Evolutionary conservation across 2,329 filamentous ascomycete genomes (phyloP).

Genomic region (Sclerotinia glacialis): DNA sequence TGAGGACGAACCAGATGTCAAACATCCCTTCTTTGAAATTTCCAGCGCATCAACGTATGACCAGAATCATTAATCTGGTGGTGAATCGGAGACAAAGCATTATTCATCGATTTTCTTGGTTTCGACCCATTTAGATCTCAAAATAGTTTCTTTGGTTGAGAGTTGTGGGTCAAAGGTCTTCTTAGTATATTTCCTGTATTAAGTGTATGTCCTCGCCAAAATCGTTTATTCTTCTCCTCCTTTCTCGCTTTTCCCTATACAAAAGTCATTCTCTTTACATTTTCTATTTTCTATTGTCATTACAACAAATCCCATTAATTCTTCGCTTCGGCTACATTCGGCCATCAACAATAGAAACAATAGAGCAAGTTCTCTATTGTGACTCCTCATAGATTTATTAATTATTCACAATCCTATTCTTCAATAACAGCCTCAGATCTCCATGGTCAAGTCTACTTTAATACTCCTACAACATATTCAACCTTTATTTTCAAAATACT

Average conservation of each 20-base stretch:
- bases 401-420: conserved; percentile 15
- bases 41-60: not conserved
- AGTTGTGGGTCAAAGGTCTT: not conserved
- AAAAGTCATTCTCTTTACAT: conserved; percentile 9
- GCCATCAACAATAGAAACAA: conserved; percentile 16
- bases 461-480: conserved; percentile 1
- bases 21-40: not conserved
- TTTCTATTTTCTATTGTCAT: conserved; percentile 10
- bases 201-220: conserved; percentile 2
- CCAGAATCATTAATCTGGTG: not conserved
- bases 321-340: not conserved
- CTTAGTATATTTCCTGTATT: conserved; percentile 1
- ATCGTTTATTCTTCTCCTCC: not conserved
- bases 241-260: not conserved
- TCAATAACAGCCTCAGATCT: not conserved
- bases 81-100: conserved; percentile 14
- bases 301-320: not conserved
- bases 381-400: not conserved
- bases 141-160: conserved; percentile 7
- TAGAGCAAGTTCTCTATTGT: conserved; percentile 19
- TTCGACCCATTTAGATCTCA: conserved; percentile 10
- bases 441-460: conserved; percentile 16
- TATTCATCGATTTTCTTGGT: not conserved
- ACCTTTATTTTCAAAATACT: not conserved
- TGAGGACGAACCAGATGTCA: conserved; percentile 11